Base-by-base conservation (phyloP, 257 asterid genomes). In the Coffea eugenioides region DNA sequence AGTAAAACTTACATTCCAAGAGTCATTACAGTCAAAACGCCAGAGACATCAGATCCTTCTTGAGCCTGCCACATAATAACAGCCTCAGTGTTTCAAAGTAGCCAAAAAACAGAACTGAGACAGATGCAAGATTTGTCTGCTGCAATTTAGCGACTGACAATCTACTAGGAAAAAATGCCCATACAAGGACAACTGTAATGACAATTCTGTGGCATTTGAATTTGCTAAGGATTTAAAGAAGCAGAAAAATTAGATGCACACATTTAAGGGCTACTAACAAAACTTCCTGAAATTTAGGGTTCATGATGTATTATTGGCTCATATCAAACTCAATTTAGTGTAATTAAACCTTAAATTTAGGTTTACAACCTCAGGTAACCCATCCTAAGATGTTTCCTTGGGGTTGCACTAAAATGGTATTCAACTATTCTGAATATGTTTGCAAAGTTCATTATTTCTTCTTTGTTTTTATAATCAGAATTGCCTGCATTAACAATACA, bases 21-120 rank as follows among this genome's bases (percentile, higher is more conserved):
- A 74, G 97, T 90, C 99, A 95, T 95, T 88, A 94, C 99, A 18
- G 99, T 87, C 92, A 95, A 88, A 75, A 95, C 97, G 71, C 99
- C 99, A 80, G 99, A 95, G 70, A 88, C 62, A 67, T 79, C 90
- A 80, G 92, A 85, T 77, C 90, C 97, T 87, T 91, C 91, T 85
- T 91, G 98, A 79, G 97, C 97, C 99, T 95, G 90, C 70, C 82
- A 83, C 74, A 84, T 56, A 79, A 21, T 80, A 75, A 76, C 68
- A 79, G 86, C 61, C 67, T 87, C 45, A 87, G 83, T 49, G 69
- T 73, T 77, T 59, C 64, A 64, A 67, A 59, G 18, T 59, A 64
- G 41, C 49, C 64, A 73, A 51, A 72, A 25, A 56, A 27, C 34
- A 41, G 43, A 79, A 43, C 51, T 7, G 52, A 39, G 25, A 27